Base-by-base conservation (phyloP, 257 asterid species). In the Lantana camara region DNA sequence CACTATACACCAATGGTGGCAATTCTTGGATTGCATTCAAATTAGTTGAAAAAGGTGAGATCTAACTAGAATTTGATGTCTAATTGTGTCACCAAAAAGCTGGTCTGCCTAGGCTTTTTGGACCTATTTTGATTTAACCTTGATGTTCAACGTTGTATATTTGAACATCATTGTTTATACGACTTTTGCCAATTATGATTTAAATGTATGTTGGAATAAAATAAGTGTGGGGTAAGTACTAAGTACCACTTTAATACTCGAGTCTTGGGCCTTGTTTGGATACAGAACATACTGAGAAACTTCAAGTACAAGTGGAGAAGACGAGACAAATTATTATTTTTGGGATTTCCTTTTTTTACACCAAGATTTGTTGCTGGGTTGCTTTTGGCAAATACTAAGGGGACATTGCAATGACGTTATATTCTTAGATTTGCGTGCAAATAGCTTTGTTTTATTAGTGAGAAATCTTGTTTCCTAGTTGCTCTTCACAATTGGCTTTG, bases 341-440 rank as follows among this genome's bases (percentile, higher is more conserved):
- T 41, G 32, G 16, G 48, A n/a, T 57, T 47, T 29, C 60, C 53
- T 60, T 46, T 21, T 46, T 21, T 10, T 4, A 37, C 32, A 37
- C n/a, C 29, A 56, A 37, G 35, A 42, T 51, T 37, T 60, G 50
- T 47, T 1, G 57, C 41, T 14, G 35, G 51, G 40, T 63, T 57
- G 52, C 59, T 57, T 73, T 23, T 44, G 20, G 45, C 16, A 19
- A 4, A 41, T 58, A 21, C 22, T 54, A 24, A 57, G 16, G 38
- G 32, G 23, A 55, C 57, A 54, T 55, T 7, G 8, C 11, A 4
- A 66, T 23, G 42, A 58, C 52, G 56, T 44, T 23, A 34, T 19
- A 60, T 24, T 45, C 70, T 54, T 75, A 40, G 77, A 66, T 70
- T 60, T 75, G 72, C 67, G 80, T 70, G 73, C 40, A 47, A 53